Evolutionary conservation across 2,329 filamentous ascomycete genomes (phyloP), one percentile per base, ranked within the genome.

Genomic region (Sporothrix humicola): DNA sequence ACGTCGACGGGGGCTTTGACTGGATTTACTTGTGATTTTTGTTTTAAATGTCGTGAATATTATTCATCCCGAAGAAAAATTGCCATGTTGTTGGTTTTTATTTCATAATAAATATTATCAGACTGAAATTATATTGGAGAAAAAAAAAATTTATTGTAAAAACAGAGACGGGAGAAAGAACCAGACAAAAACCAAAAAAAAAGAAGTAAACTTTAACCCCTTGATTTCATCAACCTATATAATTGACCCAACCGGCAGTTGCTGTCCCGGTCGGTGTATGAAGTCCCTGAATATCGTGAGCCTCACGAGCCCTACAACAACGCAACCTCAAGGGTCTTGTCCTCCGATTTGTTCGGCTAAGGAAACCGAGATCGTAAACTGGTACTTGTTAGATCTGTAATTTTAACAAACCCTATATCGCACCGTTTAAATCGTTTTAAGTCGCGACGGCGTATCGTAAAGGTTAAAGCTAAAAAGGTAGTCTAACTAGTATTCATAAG

Each of bases 401-500:
- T 44, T 31, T 44, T 44, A 63, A 63, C 59, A 42, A n/a, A 9
- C 37, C n/a, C 59, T 37, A 65, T 65, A 46, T 65, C 37, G 59
- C 12, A 65, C 59, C 20, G 59, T 13, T 46, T 23, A 65, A 65
- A 17, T 46, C 17, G 37, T 17, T 13, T 46, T 44, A 46, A 46
- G 59, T 65, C 59, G 37, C 59, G 59, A 65, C 59, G 59, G 59
- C 37, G 59, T 46, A 17, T 46, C 46, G 59, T n/a, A 46, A 23
- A 37, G 46, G 59, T 44, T 13, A 61, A 46, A 44, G 44, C 42
- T 20, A 56, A 65, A 65, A 37, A 65, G 59, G 37, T n/a, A 65
- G 37, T 65, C 17, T 37, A 63, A 46, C n/a, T 37, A 37, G 31
- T 37, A 37, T 37, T 37, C 31, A 37, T 37, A 1, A 37, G 31